Conservation (phyloP, 2,329 filamentous ascomycete genomes). For the Penicillium verrucosum region DNA sequence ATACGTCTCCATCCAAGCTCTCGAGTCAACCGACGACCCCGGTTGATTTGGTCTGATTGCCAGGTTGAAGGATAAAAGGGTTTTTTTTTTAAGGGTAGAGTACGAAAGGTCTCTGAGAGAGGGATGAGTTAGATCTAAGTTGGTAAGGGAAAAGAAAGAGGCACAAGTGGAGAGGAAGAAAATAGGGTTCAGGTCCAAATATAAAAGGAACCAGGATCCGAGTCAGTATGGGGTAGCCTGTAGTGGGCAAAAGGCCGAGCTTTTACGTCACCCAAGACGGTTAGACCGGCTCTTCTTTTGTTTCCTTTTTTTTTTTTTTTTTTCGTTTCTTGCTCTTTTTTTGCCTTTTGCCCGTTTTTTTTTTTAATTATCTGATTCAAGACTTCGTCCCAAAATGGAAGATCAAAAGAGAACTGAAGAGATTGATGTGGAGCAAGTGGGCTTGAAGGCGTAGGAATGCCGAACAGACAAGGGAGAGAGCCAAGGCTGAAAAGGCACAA, state of each 20-base stretch:
- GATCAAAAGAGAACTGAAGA: slow-evolving; percentile 18
- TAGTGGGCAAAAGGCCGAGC: slow-evolving; percentile 20
- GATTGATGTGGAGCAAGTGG: slow-evolving; percentile 24
- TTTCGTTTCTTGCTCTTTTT: slow-evolving; percentile 5
- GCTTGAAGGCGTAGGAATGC: slow-evolving; percentile 21
- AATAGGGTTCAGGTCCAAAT: slow-evolving; percentile 18
- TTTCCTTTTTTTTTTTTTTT: slow-evolving; percentile 12
- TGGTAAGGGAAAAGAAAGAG: slow-evolving; percentile 7
- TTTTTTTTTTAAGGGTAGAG: not conserved
- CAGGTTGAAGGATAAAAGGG: slow-evolving; percentile 1
- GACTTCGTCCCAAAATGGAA: slow-evolving; percentile 10
- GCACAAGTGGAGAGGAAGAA: slow-evolving; percentile 15
- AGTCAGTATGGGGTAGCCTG: slow-evolving; percentile 25
- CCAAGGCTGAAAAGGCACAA: slow-evolving; percentile 10
- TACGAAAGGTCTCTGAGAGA: not conserved
- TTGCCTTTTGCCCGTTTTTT: slow-evolving; percentile 10
- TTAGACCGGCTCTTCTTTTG: slow-evolving; percentile 15
- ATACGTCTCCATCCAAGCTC: slow-evolving; percentile 82
- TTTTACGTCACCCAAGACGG: slow-evolving; percentile 27
- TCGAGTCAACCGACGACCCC: slow-evolving; percentile 21
- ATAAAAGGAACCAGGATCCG: slow-evolving; percentile 24
- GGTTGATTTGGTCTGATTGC: slow-evolving; percentile 12
- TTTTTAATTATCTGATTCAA: slow-evolving; percentile 12
- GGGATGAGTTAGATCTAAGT: slow-evolving; percentile 14
- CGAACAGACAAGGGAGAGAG: slow-evolving; percentile 17